Evolutionary conservation across 2,329 filamentous ascomycete species (phyloP).

Genomic region (Ophiostoma tasmaniense): DNA sequence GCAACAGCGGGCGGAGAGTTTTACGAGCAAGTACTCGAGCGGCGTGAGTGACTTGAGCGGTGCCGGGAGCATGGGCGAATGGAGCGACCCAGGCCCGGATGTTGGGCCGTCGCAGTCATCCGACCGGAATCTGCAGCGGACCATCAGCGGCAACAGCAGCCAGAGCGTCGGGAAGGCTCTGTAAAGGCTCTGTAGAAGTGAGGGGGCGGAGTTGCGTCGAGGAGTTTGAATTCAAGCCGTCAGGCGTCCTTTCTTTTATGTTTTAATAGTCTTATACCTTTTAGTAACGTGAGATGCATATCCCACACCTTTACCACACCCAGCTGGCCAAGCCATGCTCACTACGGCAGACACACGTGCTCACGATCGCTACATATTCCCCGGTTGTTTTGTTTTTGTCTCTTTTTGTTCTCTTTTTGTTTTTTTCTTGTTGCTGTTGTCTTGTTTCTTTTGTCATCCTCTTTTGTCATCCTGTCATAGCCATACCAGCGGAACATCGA

Average conservation of each 20-base stretch:
- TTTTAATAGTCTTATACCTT: slow-evolving; percentile 1
- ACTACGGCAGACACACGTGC: slow-evolving; percentile 1
- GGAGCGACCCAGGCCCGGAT: slow-evolving; percentile 48
- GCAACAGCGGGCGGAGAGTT: slow-evolving; percentile 33
- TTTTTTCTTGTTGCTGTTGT: neutral
- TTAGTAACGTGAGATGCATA: neutral
- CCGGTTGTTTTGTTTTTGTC: neutral
- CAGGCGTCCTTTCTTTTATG: slow-evolving; percentile 3
- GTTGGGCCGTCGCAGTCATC: slow-evolving; percentile 33
- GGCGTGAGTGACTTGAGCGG: slow-evolving; percentile 31
- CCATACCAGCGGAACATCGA: neutral
- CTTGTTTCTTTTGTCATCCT: neutral
- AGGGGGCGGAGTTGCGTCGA: neutral
- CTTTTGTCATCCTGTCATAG: neutral
- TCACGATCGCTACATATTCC: slow-evolving; percentile 1
- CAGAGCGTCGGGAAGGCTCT: slow-evolving; percentile 20
- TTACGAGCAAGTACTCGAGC: slow-evolving; percentile 42
- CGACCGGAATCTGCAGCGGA: slow-evolving; percentile 18
- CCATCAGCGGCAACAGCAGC: slow-evolving; percentile 18
- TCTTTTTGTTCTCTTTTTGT: neutral
- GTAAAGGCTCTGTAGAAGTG: slow-evolving; percentile 9
- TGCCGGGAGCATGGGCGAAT: slow-evolving; percentile 32
- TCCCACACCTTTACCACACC: neutral
- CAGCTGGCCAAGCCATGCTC: neutral
- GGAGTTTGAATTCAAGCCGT: neutral